phyloP scores from a whole-genome alignment of 2,329 filamentous ascomycete species.

The Sarocladium strictum region DNA sequence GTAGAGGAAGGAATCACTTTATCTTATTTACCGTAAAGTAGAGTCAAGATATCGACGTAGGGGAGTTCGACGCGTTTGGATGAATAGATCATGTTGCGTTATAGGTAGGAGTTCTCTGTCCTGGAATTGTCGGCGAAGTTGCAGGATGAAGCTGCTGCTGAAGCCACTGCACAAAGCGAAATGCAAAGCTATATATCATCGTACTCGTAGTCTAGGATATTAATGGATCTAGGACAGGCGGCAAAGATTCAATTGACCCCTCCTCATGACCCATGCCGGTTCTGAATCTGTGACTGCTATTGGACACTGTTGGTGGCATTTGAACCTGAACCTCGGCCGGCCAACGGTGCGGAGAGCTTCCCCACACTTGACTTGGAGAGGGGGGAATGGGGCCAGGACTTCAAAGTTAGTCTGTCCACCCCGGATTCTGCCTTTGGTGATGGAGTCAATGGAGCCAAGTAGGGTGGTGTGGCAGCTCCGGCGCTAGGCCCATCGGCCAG shows the following conservation, averaged over 20 bases:
- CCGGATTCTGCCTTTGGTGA: background rate
- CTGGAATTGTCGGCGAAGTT: no score
- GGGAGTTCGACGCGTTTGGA: constrained; percentile 24
- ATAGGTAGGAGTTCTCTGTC: no score
- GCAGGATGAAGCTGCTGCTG: no score
- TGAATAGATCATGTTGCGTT: background rate
- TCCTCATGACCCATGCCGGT: no score
- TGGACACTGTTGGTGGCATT: background rate
- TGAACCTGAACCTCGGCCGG: background rate
- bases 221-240: no score
- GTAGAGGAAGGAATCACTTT: background rate
- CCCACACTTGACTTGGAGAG: background rate
- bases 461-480: no score
- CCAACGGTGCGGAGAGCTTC: background rate
- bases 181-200: no score
- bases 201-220: no score
- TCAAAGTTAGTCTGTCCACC: background rate
- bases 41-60: constrained; percentile 34
- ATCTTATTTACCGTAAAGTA: constrained; percentile 32
- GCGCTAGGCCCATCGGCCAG: no score
- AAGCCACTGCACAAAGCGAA: no score
- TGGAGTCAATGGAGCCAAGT: background rate
- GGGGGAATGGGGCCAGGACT: background rate
- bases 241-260: no score
- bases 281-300: background rate